A percentile compares a stretch with the other conserved stretches of the same genome.
Conservation (phyloP, 2,329 filamentous ascomycete species). For the Pseudogymnoascus sp. region DNA sequence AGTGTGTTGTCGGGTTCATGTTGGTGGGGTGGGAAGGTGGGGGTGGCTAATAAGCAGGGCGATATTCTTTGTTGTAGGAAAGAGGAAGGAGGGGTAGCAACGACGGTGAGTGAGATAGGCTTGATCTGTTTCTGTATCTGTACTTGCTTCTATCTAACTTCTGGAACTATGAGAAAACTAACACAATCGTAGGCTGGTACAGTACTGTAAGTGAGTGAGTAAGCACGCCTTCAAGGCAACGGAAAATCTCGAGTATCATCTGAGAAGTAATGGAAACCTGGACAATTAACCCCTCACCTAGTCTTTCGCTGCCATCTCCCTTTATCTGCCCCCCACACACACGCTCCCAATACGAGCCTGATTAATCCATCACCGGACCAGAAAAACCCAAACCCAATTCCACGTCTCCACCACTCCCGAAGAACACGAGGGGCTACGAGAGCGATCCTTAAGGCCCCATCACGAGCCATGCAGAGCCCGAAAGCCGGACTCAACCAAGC, state of each 20-base stretch:
- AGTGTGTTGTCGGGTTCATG: background rate
- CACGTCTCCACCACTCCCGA: background rate
- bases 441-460: background rate
- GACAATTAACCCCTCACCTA: background rate
- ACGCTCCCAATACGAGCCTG: background rate
- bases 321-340: background rate
- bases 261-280: conserved; percentile 1
- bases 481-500: conserved; percentile 51
- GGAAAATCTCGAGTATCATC: background rate
- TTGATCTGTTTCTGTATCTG: conserved; percentile 1
- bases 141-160: background rate
- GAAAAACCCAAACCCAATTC: background rate
- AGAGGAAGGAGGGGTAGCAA: background rate
- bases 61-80: background rate
- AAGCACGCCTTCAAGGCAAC: background rate
- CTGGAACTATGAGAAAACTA: background rate
- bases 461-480: conserved; percentile 41
- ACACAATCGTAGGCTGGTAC: conserved; percentile 5
- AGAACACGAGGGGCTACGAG: background rate
- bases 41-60: background rate
- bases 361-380: conserved; percentile 1
- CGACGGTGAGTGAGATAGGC: background rate
- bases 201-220: background rate
- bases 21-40: background rate
- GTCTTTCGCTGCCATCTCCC: background rate